phyloP scores from a whole-genome alignment of 2,329 filamentous ascomycete genomes.

The Exophiala sideris region DNA sequence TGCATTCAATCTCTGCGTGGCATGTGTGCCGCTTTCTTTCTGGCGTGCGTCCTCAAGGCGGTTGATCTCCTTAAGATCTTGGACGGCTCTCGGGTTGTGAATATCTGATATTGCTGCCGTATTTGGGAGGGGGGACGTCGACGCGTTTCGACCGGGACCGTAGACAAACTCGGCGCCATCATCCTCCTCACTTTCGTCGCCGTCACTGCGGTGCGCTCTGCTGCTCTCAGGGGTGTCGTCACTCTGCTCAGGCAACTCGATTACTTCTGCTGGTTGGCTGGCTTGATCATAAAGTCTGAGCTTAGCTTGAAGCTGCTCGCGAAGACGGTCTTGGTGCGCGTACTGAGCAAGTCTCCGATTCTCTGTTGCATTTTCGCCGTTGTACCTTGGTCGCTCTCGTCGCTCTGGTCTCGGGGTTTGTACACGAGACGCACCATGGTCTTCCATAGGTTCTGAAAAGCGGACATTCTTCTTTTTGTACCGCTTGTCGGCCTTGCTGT shows the following conservation, averaged over 20 bases:
- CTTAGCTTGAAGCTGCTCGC: slow-evolving; percentile 2
- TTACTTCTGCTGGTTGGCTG: not conserved
- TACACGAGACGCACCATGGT: not conserved
- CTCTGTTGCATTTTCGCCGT: slow-evolving; percentile 3
- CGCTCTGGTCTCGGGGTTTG: not conserved
- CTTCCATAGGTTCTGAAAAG: slow-evolving; percentile 2
- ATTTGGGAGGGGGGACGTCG: not conserved
- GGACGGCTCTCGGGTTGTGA: not conserved
- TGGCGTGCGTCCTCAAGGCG: slow-evolving; percentile 13
- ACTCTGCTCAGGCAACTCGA: slow-evolving; percentile 2
- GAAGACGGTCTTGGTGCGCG: slow-evolving; percentile 2
- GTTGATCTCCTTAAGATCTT: slow-evolving; percentile 14
- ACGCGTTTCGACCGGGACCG: slow-evolving; percentile 9
- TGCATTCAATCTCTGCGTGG: not conserved
- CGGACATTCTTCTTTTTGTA: slow-evolving; percentile 7
- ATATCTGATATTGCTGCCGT: not conserved
- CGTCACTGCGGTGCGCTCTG: not conserved
- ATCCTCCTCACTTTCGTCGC: slow-evolving; percentile 23
- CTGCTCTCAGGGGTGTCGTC: not conserved
- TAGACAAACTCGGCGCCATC: slow-evolving; percentile 18
- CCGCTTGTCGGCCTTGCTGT: slow-evolving; percentile 1
- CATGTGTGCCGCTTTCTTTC: not conserved
- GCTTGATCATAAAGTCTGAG: slow-evolving; percentile 11
- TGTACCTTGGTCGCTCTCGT: not conserved
- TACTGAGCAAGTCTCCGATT: slow-evolving; percentile 11